These are phyloP conservation scores for Steccherinum ochraceum DNA, from an alignment of 768 basidiomycete species.

Conservation along the genomic window DNA sequence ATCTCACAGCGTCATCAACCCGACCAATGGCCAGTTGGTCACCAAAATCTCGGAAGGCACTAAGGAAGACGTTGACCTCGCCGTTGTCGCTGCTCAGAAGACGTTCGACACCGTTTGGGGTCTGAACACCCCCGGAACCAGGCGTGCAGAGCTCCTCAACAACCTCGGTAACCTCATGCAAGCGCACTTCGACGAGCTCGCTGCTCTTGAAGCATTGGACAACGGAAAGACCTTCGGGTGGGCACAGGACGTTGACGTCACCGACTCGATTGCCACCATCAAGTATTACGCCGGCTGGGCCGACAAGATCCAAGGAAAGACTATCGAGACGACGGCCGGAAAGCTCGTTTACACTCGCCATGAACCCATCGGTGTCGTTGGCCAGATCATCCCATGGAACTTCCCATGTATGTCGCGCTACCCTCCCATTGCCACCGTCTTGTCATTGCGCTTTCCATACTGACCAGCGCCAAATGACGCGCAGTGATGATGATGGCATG, in stretches of 20 bases:
- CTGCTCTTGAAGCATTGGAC: constrained; percentile 70
- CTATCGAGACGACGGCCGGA: constrained; percentile 50
- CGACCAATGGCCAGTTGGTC: constrained; percentile 58
- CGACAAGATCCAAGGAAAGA: constrained; percentile 76
- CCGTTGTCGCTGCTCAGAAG: constrained; percentile 62
- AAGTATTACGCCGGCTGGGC: constrained; percentile 89
- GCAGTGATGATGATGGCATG: constrained; percentile 48
- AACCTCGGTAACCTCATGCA: constrained; percentile 66
- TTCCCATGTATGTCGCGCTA: constrained; percentile 35
- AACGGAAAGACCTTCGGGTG: constrained; percentile 53
- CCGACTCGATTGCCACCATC: constrained; percentile 40
- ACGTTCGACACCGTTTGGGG: constrained; percentile 69
- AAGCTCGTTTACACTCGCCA: constrained; percentile 57
- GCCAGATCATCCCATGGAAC: constrained; percentile 66
- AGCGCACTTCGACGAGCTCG: constrained; percentile 51
- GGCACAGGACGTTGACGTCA: constrained; percentile 45
- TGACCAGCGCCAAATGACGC: not conserved
- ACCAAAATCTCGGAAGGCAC: constrained; percentile 54
- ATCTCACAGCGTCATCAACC: constrained; percentile 48
- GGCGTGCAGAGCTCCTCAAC: constrained; percentile 49
- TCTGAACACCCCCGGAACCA: constrained; percentile 43
- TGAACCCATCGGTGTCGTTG: constrained; percentile 53
- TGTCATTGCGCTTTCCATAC: not conserved
- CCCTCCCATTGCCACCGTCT: not conserved
- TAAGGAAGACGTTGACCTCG: constrained; percentile 66